Evolutionary conservation across 768 basidiomycete genomes (phyloP), one percentile per base, ranked within the genome.

Genomic region (Boletus rubroflammeus): DNA sequence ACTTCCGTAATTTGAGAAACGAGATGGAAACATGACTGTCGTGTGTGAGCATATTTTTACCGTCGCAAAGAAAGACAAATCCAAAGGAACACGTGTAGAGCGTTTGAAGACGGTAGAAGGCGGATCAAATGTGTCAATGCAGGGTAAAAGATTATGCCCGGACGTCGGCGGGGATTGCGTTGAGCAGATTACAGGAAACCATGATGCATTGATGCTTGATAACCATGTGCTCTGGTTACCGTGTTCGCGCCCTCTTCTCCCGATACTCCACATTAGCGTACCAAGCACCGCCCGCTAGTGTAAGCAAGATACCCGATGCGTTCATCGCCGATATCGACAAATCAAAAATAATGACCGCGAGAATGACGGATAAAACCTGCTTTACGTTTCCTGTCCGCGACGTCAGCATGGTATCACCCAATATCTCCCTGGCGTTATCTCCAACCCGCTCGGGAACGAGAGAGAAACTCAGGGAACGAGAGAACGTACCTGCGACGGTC

Each of bases 281-380:
- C 78, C 84, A 84, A 21, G 83, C 91, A 21, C 96, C 96, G 34
- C 97, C 97, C 3, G 81, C 57, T 6, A 98, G 79, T 6, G 97
- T 98, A 45, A 97, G 72, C 9, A 78, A 34, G 52, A 99, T 95
- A 2, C 97, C 97, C 40, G 90, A 58, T 8, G 81, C 85, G 67
- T 99, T 99, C 57, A 79, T 79, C 23, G 78, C 75, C 10, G 86
- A 89, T 69, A 98, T 90, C 3, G 81, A 80, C 41, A 98, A 72
- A 67, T 93, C 73, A 69, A 98, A 99, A 25, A 98, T 78, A 35
- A 78, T 59, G 6, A 98, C 92, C 0, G 93, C 90, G 41, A 86
- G 82, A 10, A 93, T 75, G 53, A 97, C 84, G 3, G 94, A 96
- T 63, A 97, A 68, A 10, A 94, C 95, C 66, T 97, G 95, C 71